Conservation (phyloP, 164 flowering plant genomes). For the Nymphaea colorata region DNA sequence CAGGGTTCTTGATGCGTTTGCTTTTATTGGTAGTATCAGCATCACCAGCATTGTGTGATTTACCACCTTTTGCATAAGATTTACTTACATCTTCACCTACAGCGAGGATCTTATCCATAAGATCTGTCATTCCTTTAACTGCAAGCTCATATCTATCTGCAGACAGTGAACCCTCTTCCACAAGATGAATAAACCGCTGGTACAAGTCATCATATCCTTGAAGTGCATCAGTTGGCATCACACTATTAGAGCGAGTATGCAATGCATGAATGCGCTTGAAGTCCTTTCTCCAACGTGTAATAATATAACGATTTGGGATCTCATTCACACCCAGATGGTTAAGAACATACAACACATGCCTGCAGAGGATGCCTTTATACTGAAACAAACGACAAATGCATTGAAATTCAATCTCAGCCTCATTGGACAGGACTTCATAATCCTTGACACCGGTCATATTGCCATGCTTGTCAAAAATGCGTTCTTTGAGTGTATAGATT, state of each 20-base stretch:
- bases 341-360: slow-evolving; percentile 45
- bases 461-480: slow-evolving; percentile 14
- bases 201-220: slow-evolving; percentile 55
- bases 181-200: slow-evolving; percentile 40
- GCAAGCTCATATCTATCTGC: slow-evolving; percentile 43
- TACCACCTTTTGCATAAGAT: background rate
- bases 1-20: background rate
- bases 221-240: slow-evolving; percentile 39
- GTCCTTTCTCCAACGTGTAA: slow-evolving; percentile 61
- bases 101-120: slow-evolving; percentile 44
- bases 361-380: slow-evolving; percentile 42
- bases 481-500: slow-evolving; percentile 28
- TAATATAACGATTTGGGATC: slow-evolving; percentile 41
- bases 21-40: background rate
- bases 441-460: slow-evolving; percentile 14
- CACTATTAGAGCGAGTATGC: slow-evolving; percentile 26
- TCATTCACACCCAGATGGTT: slow-evolving; percentile 36
- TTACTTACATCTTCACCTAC: slow-evolving; percentile 14
- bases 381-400: slow-evolving; percentile 51
- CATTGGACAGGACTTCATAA: slow-evolving; percentile 49
- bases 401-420: slow-evolving; percentile 31
- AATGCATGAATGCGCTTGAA: slow-evolving; percentile 19
- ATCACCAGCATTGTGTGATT: background rate
- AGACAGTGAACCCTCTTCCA: slow-evolving; percentile 45
- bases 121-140: slow-evolving; percentile 50